These are phyloP conservation scores for Fusarium buxicola DNA, from an alignment of 2,329 filamentous ascomycete species.

Conservation along the genomic window DNA sequence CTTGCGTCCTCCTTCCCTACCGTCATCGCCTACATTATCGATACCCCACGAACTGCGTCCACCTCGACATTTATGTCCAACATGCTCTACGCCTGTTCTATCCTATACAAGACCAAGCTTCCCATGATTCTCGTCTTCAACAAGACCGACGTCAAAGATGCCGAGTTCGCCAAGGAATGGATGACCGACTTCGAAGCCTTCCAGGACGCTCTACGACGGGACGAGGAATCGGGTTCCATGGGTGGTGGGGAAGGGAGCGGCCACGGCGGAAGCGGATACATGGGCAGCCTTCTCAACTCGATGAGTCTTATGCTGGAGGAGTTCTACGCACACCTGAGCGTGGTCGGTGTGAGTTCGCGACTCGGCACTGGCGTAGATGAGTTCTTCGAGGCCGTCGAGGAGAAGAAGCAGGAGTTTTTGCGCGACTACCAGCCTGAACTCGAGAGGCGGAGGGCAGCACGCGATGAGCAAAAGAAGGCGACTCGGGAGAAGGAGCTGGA, in stretches of 20 bases:
- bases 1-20: constrained; percentile 95
- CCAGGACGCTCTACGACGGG: constrained; percentile 82
- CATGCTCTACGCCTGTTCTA: constrained; percentile 99
- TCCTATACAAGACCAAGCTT: constrained; percentile 97
- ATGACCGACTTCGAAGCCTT: constrained; percentile 99
- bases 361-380: constrained; percentile 91
- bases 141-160: constrained; percentile 96
- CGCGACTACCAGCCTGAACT: constrained; percentile 93
- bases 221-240: constrained; percentile 82
- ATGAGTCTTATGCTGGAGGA: constrained; percentile 99
- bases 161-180: constrained; percentile 94
- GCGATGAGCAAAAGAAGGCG: constrained; percentile 79
- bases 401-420: constrained; percentile 89
- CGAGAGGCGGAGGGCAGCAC: constrained; percentile 78
- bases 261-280: constrained; percentile 88
- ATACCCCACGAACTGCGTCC: constrained; percentile 91
- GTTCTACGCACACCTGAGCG: constrained; percentile 93
- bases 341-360: constrained; percentile 94
- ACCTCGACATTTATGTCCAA: constrained; percentile 99
- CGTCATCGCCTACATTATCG: constrained; percentile 96
- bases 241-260: constrained; percentile 77
- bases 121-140: constrained; percentile 99
- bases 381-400: constrained; percentile 89
- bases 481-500: constrained; percentile 84
- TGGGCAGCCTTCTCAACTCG: constrained; percentile 94